phyloP scores from a whole-genome alignment of 257 asterid species.

The Gardenia jasminoides region DNA sequence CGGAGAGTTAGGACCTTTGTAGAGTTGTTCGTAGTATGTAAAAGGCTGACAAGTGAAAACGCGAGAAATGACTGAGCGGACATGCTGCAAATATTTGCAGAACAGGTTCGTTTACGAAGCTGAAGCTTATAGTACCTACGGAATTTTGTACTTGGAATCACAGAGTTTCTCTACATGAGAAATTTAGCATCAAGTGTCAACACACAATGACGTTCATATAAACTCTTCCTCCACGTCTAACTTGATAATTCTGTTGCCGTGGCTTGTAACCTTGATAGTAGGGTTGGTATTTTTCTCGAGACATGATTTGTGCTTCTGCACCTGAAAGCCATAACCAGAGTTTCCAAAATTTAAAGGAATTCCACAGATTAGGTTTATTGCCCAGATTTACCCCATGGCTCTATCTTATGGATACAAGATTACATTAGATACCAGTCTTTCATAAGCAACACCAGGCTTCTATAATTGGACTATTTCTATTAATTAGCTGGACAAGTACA shows the following conservation, averaged over 20 bases:
- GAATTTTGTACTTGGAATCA: too few relatives aligned
- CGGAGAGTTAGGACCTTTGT: background rate
- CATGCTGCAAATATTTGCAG: background rate
- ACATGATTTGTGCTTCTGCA: too few relatives aligned
- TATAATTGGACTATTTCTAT: too few relatives aligned
- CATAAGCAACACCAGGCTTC: too few relatives aligned
- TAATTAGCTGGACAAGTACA: background rate
- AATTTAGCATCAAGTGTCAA: background rate
- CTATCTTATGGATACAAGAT: too few relatives aligned
- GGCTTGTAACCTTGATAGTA: too few relatives aligned
- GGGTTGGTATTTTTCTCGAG: too few relatives aligned
- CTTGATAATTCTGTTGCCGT: too few relatives aligned
- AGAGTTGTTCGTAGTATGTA: background rate
- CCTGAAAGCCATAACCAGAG: too few relatives aligned
- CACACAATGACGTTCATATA: background rate
- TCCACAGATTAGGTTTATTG: background rate
- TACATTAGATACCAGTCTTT: too few relatives aligned
- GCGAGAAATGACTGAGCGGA: background rate
- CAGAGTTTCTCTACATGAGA: too few relatives aligned
- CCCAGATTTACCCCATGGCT: background rate
- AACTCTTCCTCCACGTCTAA: background rate
- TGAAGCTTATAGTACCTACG: background rate
- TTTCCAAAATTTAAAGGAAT: too few relatives aligned
- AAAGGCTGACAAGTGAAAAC: background rate
- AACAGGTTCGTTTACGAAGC: background rate